phyloP scores from a whole-genome alignment of 805 yeast genomes.

The Cyberlindnera saturnus region DNA sequence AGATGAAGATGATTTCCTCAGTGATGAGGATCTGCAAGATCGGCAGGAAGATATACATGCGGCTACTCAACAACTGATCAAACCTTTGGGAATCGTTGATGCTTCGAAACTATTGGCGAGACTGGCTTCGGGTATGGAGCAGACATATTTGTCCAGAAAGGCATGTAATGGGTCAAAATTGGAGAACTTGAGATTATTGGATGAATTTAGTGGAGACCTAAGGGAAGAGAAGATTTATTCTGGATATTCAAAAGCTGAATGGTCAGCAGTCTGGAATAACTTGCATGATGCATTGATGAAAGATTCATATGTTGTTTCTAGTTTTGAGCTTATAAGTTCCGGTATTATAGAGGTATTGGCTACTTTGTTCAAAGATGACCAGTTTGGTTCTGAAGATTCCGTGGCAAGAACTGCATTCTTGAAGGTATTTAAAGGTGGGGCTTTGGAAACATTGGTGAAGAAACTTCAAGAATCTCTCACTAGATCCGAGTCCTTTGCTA shows the following conservation, averaged over 20 bases:
- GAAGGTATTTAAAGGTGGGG: constrained; percentile 28
- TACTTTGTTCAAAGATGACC: constrained; percentile 26
- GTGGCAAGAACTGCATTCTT: constrained; percentile 40
- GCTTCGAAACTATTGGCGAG: constrained; percentile 9
- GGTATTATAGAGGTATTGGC: constrained; percentile 48
- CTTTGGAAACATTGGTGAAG: constrained; percentile 41
- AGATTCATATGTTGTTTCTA: constrained; percentile 40
- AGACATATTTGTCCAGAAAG: constrained; percentile 23
- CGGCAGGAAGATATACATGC: not conserved
- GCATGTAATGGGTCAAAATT: constrained; percentile 19
- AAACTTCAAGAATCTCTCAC: constrained; percentile 70
- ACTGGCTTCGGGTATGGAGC: constrained; percentile 24
- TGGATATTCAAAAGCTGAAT: constrained; percentile 21
- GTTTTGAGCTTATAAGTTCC: constrained; percentile 69
- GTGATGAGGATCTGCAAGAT: constrained; percentile 3
- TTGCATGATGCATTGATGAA: constrained; percentile 31
- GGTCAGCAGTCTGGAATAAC: constrained; percentile 32
- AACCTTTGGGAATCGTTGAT: constrained; percentile 1
- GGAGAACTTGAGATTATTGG: constrained; percentile 25
- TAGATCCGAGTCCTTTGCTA: constrained; percentile 67
- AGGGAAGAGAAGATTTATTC: constrained; percentile 4
- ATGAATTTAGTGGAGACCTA: constrained; percentile 16
- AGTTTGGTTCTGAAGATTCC: constrained; percentile 24
- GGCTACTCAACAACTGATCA: constrained; percentile 4
- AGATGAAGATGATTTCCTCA: constrained; percentile 5